A percentile compares a stretch with the other conserved stretches of the same genome.
phyloP scores from a whole-genome alignment of 768 basidiomycete species.

The Rhodotorula diobovata region DNA sequence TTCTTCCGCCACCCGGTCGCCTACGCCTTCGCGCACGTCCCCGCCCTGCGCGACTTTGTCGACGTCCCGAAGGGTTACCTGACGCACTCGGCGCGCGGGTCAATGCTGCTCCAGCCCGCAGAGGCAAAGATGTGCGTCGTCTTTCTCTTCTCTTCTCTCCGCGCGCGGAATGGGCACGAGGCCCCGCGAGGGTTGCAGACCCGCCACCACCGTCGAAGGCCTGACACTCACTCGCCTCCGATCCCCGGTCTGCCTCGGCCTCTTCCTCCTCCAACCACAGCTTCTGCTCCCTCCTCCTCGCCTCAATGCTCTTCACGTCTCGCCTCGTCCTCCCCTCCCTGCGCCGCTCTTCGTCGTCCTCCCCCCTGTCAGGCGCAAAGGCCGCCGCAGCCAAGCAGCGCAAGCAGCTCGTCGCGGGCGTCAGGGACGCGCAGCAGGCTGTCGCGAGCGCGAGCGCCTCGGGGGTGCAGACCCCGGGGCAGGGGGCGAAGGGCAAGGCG shows the following conservation, averaged over 20 bases:
- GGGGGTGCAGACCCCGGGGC: conserved; percentile 17
- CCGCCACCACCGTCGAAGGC: too few relatives aligned
- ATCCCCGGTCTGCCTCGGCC: background rate
- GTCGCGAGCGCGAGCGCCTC: background rate
- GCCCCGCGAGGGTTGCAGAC: too few relatives aligned
- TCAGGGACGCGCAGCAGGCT: conserved; percentile 2
- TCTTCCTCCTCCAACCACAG: background rate
- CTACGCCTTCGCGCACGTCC: conserved; percentile 16
- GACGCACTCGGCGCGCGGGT: background rate
- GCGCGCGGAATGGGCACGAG: too few relatives aligned
- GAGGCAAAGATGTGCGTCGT: conserved; percentile 37
- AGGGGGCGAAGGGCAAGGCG: background rate
- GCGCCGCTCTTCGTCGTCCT: background rate
- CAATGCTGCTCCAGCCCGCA: conserved; percentile 18
- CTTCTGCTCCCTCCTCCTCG: conserved; percentile 33
- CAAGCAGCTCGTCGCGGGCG: conserved; percentile 5
- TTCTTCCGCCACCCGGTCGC: conserved; percentile 31
- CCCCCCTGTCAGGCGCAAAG: background rate
- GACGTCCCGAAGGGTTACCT: conserved; percentile 37
- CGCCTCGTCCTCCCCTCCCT: conserved; percentile 17
- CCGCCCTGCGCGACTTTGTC: conserved; percentile 10
- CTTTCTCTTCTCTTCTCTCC: background rate
- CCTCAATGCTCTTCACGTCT: conserved; percentile 25
- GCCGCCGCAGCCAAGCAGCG: background rate
- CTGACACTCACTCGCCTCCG: background rate